Evolutionary conservation across 805 yeast species (phyloP).

Genomic region (Tanozyma kutaoensis): DNA sequence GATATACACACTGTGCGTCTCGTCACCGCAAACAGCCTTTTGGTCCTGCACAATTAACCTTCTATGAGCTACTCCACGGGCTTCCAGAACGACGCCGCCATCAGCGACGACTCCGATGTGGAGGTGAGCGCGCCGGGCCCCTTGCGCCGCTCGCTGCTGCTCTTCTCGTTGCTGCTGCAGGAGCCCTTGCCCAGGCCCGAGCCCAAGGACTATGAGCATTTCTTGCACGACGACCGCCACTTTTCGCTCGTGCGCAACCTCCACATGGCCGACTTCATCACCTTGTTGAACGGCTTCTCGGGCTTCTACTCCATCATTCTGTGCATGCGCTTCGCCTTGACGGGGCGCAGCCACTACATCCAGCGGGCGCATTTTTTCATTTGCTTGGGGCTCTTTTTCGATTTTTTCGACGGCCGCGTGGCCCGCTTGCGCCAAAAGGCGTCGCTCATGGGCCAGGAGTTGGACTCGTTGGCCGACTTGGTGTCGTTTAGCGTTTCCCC

Average conservation of each 20-base stretch:
- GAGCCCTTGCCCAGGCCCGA: slow-evolving; percentile 70
- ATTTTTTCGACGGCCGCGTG: slow-evolving; percentile 93
- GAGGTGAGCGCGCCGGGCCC: slow-evolving; percentile 5
- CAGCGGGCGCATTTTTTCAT: slow-evolving; percentile 86
- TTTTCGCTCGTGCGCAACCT: slow-evolving; percentile 75
- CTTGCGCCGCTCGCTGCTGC: slow-evolving; percentile 39
- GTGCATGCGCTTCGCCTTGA: slow-evolving; percentile 67
- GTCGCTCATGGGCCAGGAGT: slow-evolving; percentile 91
- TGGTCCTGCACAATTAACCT: too few species aligned
- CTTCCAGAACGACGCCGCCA: too few species aligned
- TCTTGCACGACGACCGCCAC: slow-evolving; percentile 74
- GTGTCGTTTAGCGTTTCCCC: slow-evolving; percentile 94
- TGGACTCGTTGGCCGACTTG: slow-evolving; percentile 92
- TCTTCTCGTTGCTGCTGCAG: slow-evolving; percentile 37
- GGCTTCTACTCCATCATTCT: slow-evolving; percentile 88
- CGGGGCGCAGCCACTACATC: slow-evolving; percentile 54
- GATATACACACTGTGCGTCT: too few species aligned
- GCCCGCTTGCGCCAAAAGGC: slow-evolving; percentile 90
- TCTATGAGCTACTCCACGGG: too few species aligned
- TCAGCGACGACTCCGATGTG: too few species aligned
- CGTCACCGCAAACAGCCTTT: too few species aligned
- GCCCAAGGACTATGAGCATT: slow-evolving; percentile 64
- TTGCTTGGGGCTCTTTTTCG: slow-evolving; percentile 86
- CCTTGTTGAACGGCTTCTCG: slow-evolving; percentile 84
- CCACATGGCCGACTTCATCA: slow-evolving; percentile 93